Evolutionary conservation across 2,329 filamentous ascomycete genomes (phyloP), one percentile per base, ranked within the genome.

Genomic region (Alternaria burnsii): DNA sequence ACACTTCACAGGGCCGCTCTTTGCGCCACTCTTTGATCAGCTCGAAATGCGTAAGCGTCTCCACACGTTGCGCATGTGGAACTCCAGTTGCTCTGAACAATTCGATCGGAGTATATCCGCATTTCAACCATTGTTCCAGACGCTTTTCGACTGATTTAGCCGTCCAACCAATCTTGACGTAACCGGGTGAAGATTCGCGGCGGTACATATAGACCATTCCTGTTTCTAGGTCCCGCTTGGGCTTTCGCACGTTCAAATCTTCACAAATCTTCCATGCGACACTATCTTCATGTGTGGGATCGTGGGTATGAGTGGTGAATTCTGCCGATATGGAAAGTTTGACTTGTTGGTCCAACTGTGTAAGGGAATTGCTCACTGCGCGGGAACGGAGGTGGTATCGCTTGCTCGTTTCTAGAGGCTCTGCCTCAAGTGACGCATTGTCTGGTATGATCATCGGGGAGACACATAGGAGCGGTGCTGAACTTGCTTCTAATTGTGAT

Each of bases 11-110:
- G 14, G 8, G 16, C 22, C 14, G 53, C 40, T 58, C 61, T 40
- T 50, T 44, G 12, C 53, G 53, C 62, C 58, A 64, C 18, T 64
- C 55, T 43, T 55, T 55, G 24, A 64, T 59, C 46, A 64, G 41
- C 38, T 64, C 62, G 40, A 61, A 42, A 20, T 64, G 62, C 26
- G 58, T 54, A 34, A 61, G 58, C 11, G 62, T 64, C 42, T 64
- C 58, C 12, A 46, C 55, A 24, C 62, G 58, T 51, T 64, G 58
- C 41, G 58, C 58, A 48, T 59, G 20, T n/a, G 58, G 58, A 36
- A 61, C 46, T 2, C n/a, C 16, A 32, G 16, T 14, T 7, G 38
- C 36, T n/a, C 55, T 48, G 16, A 55, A 64, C 34, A 64, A 30
- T 16, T 52, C 22, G 22, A 32, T 52, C 10, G 55, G 58, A n/a